Base-by-base conservation (phyloP, 257 asterid genomes). In the Solanum neorickii region DNA sequence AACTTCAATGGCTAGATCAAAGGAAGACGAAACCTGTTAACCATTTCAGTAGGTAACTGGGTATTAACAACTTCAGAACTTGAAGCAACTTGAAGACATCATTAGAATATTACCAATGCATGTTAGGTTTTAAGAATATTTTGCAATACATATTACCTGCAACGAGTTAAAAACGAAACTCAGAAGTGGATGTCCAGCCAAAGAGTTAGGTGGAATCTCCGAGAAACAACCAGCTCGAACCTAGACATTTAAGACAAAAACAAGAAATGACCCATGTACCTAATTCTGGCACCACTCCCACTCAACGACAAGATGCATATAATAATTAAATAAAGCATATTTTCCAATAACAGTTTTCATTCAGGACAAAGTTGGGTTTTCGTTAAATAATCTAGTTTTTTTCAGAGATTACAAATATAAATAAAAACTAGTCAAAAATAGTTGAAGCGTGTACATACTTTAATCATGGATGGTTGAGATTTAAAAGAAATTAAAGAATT, bases 151-250 rank as follows among this genome's bases (percentile, higher is more conserved):
- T n/a, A 75, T 73, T 89, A 95, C 98, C 95, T 95, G 98, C 93
- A 95, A 90, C 60, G 97, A 93, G 86, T 91, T 92, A 89, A 94
- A 94, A 86, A 94, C 95, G 90, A 90, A 92, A 91, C 93, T 92
- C 87, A 95, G 90, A 88, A 94, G 92, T 65, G 98, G 97, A 89
- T 93, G 94, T 59, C 93, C 91, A 69, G 95, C 89, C 93, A 94
- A 89, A 25, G 93, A 91, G 90, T 91, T 88, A 59, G 95, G 90
- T 83, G 94, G 94, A 89, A 94, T 91, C 91, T 93, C 97, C 7
- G 92, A 89, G 88, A 96, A 94, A 93, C 99, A 96, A 82, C 99
- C 99, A 89, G 94, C 99, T 89, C 99, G 96, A 89, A 94, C 98
- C 99, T 96, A 86, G 88, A 87, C 89, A 42, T 70, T 39, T 76